These are phyloP conservation scores for Penicillium sp. DNA, from an alignment of 2,329 filamentous ascomycete genomes.

Conservation along the genomic window DNA sequence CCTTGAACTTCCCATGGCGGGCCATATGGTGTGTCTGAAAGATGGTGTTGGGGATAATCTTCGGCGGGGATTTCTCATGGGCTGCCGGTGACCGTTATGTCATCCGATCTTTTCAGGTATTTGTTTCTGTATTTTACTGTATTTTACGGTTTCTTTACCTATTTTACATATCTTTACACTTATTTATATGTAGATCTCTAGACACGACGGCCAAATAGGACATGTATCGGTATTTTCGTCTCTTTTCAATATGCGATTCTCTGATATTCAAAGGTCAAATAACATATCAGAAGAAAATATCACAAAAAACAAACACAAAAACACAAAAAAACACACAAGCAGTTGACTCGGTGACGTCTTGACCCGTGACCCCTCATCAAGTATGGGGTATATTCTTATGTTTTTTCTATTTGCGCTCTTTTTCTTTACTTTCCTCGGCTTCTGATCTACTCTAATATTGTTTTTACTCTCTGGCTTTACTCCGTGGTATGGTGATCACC, in stretches of 20 bases:
- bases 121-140: no score
- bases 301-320: no score
- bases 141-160: no score
- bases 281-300: no score
- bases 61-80: neutral
- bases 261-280: no score
- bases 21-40: slow-evolving; percentile 18
- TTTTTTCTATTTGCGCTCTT: neutral
- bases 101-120: neutral
- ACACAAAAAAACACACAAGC: neutral
- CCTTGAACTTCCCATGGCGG: slow-evolving; percentile 29
- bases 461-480: neutral
- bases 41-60: neutral
- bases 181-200: no score
- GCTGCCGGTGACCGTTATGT: slow-evolving; percentile 2
- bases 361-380: slow-evolving; percentile 7
- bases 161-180: no score
- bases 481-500: neutral
- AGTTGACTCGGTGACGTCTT: slow-evolving; percentile 8
- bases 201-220: no score
- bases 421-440: neutral
- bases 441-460: neutral
- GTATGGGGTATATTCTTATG: neutral
- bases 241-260: no score
- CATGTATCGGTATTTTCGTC: no score